Base-by-base conservation (phyloP, 768 basidiomycete genomes). In the Strobilomyces dryophilus region DNA sequence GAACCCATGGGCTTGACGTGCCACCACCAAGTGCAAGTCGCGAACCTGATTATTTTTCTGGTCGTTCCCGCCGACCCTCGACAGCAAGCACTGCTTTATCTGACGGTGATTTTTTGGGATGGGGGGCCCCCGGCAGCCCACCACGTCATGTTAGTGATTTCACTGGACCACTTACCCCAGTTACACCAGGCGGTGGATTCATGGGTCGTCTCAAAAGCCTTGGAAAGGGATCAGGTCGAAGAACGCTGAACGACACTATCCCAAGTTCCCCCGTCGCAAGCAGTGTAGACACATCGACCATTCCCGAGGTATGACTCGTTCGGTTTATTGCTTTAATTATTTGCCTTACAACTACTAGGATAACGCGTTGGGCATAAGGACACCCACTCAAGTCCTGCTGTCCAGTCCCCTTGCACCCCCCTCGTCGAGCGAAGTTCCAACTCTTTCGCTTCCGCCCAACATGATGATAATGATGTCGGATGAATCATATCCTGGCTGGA, bases 171-270 rank as follows among this genome's bases (percentile, higher is more conserved):
- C 67, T 73, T 26, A 79, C 76, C 2, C 79, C 82, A 0, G 74
- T 61, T 49, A 82, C 79, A 4, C 82, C 85, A 21, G 59, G 64
- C 15, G 62, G 74, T 24, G 79, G 87, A 2, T 69, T 94, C 49
- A 94, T 95, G 79, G 89, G 91, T 1, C 80, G 87, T 56, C 69
- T 94, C 53, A 89, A 85, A 67, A 84, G 73, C 49, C 81, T 94
- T 56, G 87, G 86, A 9, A 88, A 85, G 68, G 78, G 73, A 47
- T 68, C 76, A 45, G 75, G 72, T 57, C 69, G 73, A 59, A 71
- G 47, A 41, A 31, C 51, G 9, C 18, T 40, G 4, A 65, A 49
- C 2, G 68, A 69, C 27, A 17, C 34, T n/a, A 27, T 48, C 20
- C 64, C 62, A 17, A 66, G 57, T 32, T 68, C 70, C 40, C 64